Evolutionary conservation across 148 eudicot species (phyloP), one percentile per base, ranked within the genome.

Genomic region (Euryodendron excelsum): DNA sequence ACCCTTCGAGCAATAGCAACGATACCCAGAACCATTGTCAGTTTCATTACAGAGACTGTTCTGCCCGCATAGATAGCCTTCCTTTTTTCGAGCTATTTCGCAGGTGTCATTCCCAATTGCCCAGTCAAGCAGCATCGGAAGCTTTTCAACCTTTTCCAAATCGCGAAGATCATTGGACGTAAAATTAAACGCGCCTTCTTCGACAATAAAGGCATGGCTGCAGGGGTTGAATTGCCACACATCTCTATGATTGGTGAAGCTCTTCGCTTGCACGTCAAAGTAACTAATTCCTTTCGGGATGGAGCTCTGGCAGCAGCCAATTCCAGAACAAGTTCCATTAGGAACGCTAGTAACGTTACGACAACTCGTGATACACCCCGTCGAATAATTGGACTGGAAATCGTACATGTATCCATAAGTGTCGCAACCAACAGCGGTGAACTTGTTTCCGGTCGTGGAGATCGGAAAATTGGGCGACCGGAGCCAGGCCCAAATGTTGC

Each of bases 361-460:
- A n/a, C 88, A 86, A 3, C 5, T 10, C 0, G 86, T 48, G 0
- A 47, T 14, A 37, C 88, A 86, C 0, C 86, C 84, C 0, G 73
- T 78, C 0, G 37, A 7, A 66, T 73, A 83, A 27, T 64, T 36
- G 6, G 18, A 15, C 0, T 11, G n/a, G n/a, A n/a, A n/a, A n/a
- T n/a, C 62, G 25, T 8, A 11, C 5, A 77, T 6, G 4, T 33
- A 20, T 27, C 62, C 85, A 1, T 23, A 0, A 3, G 85, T 73
- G 31, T 82, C 85, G 28, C 85, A 85, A 0, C 88, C 88, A 14
- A 83, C n/a, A n/a, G n/a, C n/a, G n/a, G n/a, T n/a, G n/a, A n/a
- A n/a, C n/a, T n/a, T n/a, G n/a, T n/a, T n/a, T n/a, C n/a, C n/a
- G n/a, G n/a, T n/a, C n/a, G n/a, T n/a, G n/a, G n/a, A n/a, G n/a